These are phyloP conservation scores for Drechslera avenae DNA, from an alignment of 2,329 filamentous ascomycete genomes.

Conservation along the genomic window DNA sequence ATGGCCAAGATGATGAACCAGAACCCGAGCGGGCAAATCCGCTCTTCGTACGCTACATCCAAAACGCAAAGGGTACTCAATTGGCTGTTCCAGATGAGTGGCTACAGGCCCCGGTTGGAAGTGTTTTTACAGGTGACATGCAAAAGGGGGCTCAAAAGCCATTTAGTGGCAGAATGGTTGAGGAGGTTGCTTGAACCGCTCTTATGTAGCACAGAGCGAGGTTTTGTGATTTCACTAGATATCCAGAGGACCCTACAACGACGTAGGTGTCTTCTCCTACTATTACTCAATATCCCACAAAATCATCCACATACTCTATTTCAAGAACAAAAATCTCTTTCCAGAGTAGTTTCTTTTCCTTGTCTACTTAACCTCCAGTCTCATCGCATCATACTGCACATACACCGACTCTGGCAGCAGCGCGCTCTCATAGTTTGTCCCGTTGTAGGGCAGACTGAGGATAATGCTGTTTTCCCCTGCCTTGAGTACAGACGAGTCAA, in stretches of 20 bases:
- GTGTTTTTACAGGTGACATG: slow-evolving; percentile 55
- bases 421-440: slow-evolving; percentile 59
- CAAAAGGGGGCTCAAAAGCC: slow-evolving; percentile 32
- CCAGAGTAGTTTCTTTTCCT: too few species aligned
- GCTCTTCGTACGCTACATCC: slow-evolving; percentile 73
- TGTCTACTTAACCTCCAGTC: slow-evolving; percentile 59
- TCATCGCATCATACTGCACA: slow-evolving; percentile 69
- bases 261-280: background rate
- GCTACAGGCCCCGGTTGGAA: slow-evolving; percentile 66
- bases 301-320: background rate
- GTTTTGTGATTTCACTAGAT: too few species aligned
- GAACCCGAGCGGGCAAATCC: slow-evolving; percentile 60
- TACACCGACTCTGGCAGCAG: slow-evolving; percentile 57
- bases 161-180: slow-evolving; percentile 44
- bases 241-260: background rate
- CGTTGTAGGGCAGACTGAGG: slow-evolving; percentile 64
- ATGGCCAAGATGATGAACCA: slow-evolving; percentile 55
- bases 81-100: slow-evolving; percentile 72
- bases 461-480: slow-evolving; percentile 62
- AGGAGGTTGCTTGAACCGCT: slow-evolving; percentile 45
- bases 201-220: slow-evolving; percentile 7
- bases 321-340: background rate
- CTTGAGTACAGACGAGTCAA: slow-evolving; percentile 57
- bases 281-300: background rate
- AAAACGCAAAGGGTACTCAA: slow-evolving; percentile 63